Conservation (phyloP, 1,284 basidiomycete species). For the Puccinia horiana region DNA sequence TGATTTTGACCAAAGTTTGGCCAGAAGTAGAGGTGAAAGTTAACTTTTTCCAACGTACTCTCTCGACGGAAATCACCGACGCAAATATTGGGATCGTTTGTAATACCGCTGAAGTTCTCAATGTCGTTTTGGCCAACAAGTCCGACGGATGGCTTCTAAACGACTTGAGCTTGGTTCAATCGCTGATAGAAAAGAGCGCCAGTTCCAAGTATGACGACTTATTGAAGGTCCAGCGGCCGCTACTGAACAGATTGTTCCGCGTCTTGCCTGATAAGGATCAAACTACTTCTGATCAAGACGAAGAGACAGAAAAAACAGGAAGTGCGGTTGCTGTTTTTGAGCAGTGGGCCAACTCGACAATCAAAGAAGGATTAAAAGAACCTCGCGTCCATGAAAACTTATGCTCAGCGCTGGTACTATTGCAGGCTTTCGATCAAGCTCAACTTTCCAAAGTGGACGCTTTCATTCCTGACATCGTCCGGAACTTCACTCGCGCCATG, state of each 20-base stretch:
- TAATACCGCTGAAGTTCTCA: conserved; percentile 84
- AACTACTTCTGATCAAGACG: conserved; percentile 52
- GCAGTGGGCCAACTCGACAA: conserved; percentile 71
- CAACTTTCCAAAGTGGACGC: conserved; percentile 81
- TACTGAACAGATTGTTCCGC: conserved; percentile 82
- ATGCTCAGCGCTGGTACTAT: conserved; percentile 79
- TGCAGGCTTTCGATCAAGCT: conserved; percentile 82
- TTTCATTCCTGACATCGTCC: conserved; percentile 76
- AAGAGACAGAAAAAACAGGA: conserved; percentile 70
- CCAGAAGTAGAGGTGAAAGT: conserved; percentile 91
- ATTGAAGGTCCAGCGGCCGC: conserved; percentile 65
- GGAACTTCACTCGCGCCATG: conserved; percentile 78
- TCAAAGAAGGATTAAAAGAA: conserved; percentile 72
- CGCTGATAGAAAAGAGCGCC: conserved; percentile 85
- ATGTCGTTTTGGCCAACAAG: conserved; percentile 80
- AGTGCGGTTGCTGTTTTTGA: conserved; percentile 75
- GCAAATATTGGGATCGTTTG: conserved; percentile 70
- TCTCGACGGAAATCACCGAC: conserved; percentile 74
- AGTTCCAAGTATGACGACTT: conserved; percentile 56
- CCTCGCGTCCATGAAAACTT: conserved; percentile 68
- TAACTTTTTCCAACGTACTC: conserved; percentile 77
- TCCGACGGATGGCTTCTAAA: conserved; percentile 77
- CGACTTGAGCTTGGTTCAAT: conserved; percentile 79
- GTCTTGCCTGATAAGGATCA: conserved; percentile 66
- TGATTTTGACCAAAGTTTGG: conserved; percentile 82